These are phyloP conservation scores for Lunularia cruciata DNA, from an alignment of 225 moss, liverwort and hornwort species.

Conservation along the genomic window DNA sequence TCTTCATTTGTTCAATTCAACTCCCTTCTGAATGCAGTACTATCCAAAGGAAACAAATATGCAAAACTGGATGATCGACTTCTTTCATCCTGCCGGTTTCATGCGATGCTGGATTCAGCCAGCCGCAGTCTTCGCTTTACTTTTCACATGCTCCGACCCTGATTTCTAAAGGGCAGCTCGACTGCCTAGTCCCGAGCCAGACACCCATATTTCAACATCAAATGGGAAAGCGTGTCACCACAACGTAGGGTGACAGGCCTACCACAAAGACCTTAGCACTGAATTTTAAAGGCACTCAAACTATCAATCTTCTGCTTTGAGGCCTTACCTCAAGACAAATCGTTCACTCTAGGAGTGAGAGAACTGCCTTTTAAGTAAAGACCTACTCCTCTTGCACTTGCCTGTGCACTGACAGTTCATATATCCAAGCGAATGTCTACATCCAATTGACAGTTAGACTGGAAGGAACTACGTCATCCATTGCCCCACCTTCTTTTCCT, in stretches of 20 bases:
- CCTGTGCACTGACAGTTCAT: conserved; percentile 7
- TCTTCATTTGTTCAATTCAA: conserved; percentile 22
- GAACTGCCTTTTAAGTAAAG: conserved; percentile 1
- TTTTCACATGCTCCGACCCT: conserved; percentile 9
- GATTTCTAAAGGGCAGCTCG: background rate
- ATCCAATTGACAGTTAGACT: background rate
- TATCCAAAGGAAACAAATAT: background rate
- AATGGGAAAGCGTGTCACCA: conserved; percentile 7
- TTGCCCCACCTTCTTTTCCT: conserved; percentile 96
- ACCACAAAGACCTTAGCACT: conserved; percentile 20
- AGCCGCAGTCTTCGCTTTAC: conserved; percentile 1
- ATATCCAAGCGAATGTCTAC: conserved; percentile 3
- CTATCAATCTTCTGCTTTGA: conserved; percentile 6
- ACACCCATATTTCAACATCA: background rate
- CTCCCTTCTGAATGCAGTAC: background rate
- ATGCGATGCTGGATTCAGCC: background rate
- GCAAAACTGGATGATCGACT: conserved; percentile 18
- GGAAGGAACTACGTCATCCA: conserved; percentile 44
- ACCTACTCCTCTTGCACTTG: conserved; percentile 6
- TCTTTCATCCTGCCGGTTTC: conserved; percentile 8
- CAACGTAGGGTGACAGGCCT: background rate
- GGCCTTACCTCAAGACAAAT: conserved; percentile 1
- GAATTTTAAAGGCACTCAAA: conserved; percentile 19
- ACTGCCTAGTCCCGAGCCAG: conserved; percentile 6
- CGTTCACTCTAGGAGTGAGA: conserved; percentile 14